Conservation (phyloP, 441 rosid species). For the Omphalea diandra region DNA sequence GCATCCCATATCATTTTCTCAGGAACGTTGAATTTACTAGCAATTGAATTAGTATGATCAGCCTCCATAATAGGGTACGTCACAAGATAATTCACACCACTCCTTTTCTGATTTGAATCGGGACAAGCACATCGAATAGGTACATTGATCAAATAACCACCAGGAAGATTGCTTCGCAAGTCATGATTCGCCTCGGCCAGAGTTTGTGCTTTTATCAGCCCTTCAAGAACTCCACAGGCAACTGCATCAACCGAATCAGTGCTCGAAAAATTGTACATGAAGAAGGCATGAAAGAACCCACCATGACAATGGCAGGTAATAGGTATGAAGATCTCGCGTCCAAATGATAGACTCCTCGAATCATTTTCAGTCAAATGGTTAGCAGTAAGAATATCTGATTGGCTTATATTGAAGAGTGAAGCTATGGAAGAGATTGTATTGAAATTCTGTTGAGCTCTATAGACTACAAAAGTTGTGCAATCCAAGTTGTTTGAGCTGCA, state of each 20-base stretch:
- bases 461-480: conserved; percentile 29
- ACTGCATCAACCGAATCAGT: conserved; percentile 20
- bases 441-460: conserved; percentile 33
- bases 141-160: conserved; percentile 24
- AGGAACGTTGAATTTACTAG: conserved; percentile 6
- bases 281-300: conserved; percentile 20
- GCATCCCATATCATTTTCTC: conserved; percentile 23
- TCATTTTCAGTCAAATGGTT: conserved; percentile 29
- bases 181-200: conserved; percentile 21
- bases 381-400: conserved; percentile 14
- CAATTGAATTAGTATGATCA: neutral
- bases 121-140: conserved; percentile 42
- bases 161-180: neutral
- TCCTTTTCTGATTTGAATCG: conserved; percentile 9
- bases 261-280: conserved; percentile 22
- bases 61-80: conserved; percentile 17
- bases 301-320: conserved; percentile 26
- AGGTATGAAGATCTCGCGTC: conserved; percentile 32
- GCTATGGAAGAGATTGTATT: conserved; percentile 25
- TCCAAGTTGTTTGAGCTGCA: neutral
- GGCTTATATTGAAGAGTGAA: conserved; percentile 28
- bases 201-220: conserved; percentile 29
- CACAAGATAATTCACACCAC: conserved; percentile 23
- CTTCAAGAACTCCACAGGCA: conserved; percentile 33
- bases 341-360: conserved; percentile 21